phyloP scores from a whole-genome alignment of 805 yeast genomes.

The Hanseniaspora taiwanica region DNA sequence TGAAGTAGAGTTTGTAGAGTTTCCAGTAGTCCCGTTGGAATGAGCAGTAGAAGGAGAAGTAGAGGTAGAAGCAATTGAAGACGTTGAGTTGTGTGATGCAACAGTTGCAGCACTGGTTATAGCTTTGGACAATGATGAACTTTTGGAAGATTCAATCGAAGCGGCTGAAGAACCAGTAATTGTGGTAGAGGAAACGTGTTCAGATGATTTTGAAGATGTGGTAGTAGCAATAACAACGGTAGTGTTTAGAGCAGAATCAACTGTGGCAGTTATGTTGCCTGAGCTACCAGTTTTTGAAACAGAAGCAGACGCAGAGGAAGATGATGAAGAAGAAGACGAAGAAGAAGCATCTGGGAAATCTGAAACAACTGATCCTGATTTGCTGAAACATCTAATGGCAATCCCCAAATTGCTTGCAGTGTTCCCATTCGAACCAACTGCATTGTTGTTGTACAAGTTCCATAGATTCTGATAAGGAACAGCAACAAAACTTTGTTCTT shows the following conservation, averaged over 20 bases:
- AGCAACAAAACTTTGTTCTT: conserved; percentile 33
- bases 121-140: too few relatives aligned
- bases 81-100: conserved; percentile 9
- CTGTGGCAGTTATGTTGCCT: too few relatives aligned
- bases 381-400: conserved; percentile 12
- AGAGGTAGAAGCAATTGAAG: conserved; percentile 32
- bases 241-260: conserved; percentile 10
- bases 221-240: conserved; percentile 17
- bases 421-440: too few relatives aligned
- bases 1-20: too few relatives aligned
- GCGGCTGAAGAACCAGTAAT: conserved; percentile 18
- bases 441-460: conserved; percentile 3
- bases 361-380: conserved; percentile 14
- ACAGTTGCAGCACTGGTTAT: conserved; percentile 19
- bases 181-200: conserved; percentile 30
- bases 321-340: conserved; percentile 3
- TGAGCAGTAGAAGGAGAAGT: conserved; percentile 11
- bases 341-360: conserved; percentile 10
- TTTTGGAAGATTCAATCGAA: conserved; percentile 15
- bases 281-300: conserved; percentile 8
- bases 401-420: conserved; percentile 21
- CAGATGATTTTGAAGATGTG: conserved; percentile 22
- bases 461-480: conserved; percentile 21
- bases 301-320: conserved; percentile 9
- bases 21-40: too few relatives aligned